Base-by-base conservation (phyloP, 805 yeast genomes). In the Vanderwaltozyma polyspora region DNA sequence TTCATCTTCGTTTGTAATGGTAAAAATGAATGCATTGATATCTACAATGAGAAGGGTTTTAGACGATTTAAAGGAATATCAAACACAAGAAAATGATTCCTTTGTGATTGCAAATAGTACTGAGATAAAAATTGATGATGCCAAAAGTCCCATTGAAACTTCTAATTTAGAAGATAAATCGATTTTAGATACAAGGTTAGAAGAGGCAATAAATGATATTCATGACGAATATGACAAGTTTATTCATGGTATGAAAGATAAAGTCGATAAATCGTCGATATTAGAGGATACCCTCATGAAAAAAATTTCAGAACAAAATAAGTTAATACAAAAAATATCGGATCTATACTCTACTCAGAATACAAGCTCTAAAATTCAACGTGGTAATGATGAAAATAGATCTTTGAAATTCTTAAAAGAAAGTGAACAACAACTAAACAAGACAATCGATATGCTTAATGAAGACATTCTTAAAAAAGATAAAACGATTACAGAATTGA, bases 171-270 rank as follows among this genome's bases (percentile, higher is more conserved):
- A 27, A 32, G 33, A 43, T 35, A 42, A 37, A 6, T 34, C 41
- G 7, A 40, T 33, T 12, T 33, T 50, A 11, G 55, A 51, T 32
- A 37, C 55, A 7, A 42, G 45, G 9, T 34, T 53, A 5, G 60
- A 55, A 39, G 34, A 44, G 19, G 52, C 46, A 3, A 49, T 55
- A 5, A 49, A 51, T 28, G 46, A 46, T 14, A 36, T 55, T 28
- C 59, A 53, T 34, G 44, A 49, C 19, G 51, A 49, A 25, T 55
- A 55, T 35, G 57, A 47, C 14, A 40, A 42, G 13, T 55, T 53
- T 32, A 38, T 55, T n/a, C 45, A 40, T 15, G 42, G 51, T 10
- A 43, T 55, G 13, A 40, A 47, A 24, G 16, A 30, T 17, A 53
- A 52, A 30, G 31, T 55, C 14, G 42, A 36, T 19, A 32, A 40